These are phyloP conservation scores for Trichosporon coremiiforme DNA, from an alignment of 1,284 basidiomycete species.

Conservation along the genomic window DNA sequence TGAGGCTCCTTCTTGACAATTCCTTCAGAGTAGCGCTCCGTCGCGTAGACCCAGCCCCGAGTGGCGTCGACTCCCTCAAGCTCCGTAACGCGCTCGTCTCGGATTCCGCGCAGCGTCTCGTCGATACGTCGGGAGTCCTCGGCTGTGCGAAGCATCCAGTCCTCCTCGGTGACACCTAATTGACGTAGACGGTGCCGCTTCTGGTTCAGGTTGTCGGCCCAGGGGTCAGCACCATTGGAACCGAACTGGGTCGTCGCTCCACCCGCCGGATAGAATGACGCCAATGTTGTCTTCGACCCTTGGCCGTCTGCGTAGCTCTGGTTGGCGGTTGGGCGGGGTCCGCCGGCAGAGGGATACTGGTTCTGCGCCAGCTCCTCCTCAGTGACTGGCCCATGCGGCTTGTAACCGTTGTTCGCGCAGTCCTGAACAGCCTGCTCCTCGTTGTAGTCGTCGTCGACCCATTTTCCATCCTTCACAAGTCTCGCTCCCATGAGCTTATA, in stretches of 20 bases:
- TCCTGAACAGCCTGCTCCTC: conserved; percentile 76
- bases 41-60: conserved; percentile 44
- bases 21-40: conserved; percentile 32
- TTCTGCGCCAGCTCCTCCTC: conserved; percentile 64
- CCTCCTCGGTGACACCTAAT: conserved; percentile 76
- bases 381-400: conserved; percentile 72
- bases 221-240: conserved; percentile 75
- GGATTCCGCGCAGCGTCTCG: conserved; percentile 65
- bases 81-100: conserved; percentile 64
- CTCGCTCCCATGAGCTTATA: conserved; percentile 94
- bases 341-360: conserved; percentile 39
- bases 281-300: conserved; percentile 48
- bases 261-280: conserved; percentile 71
- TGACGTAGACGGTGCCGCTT: conserved; percentile 54
- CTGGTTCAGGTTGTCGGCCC: conserved; percentile 75
- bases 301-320: conserved; percentile 47
- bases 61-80: conserved; percentile 48
- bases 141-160: conserved; percentile 84
- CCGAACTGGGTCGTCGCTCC: conserved; percentile 87
- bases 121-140: conserved; percentile 66
- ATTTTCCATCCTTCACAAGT: conserved; percentile 80
- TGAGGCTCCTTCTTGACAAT: conserved; percentile 19
- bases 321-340: conserved; percentile 37
- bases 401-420: conserved; percentile 69
- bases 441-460: conserved; percentile 94